Conservation (phyloP, 352 stramenopile genomes). For the Pythium oligandrum region DNA sequence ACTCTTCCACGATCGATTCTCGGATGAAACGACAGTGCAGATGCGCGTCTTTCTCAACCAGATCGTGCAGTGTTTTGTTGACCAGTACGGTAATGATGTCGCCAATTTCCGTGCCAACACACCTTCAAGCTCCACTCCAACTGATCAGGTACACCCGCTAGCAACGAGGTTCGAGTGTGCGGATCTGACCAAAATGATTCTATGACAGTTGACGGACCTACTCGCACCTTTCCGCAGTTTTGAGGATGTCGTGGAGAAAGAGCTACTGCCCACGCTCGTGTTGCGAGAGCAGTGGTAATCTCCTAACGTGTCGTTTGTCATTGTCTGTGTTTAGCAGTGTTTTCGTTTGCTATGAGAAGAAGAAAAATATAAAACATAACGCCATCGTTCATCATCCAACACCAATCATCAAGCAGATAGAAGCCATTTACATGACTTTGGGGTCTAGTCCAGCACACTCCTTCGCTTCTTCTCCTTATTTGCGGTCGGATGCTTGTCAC, state of each 20-base stretch:
- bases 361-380: too few species aligned
- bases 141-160: neutral
- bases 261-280: slow-evolving; percentile 23
- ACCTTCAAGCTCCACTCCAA: neutral
- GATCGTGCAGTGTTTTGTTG: slow-evolving; percentile 41
- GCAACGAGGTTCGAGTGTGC: slow-evolving; percentile 1
- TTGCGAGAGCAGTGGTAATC: too few species aligned
- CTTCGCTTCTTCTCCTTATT: slow-evolving; percentile 39
- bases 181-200: slow-evolving; percentile 2
- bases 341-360: too few species aligned
- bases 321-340: too few species aligned
- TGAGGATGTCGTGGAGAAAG: slow-evolving; percentile 22
- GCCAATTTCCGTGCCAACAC: slow-evolving; percentile 22
- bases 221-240: slow-evolving; percentile 22
- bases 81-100: slow-evolving; percentile 41
- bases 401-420: too few species aligned
- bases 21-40: slow-evolving; percentile 32
- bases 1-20: slow-evolving; percentile 70
- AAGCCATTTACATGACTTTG: too few species aligned
- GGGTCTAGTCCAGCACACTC: slow-evolving; percentile 55
- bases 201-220: slow-evolving; percentile 14
- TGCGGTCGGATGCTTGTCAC: slow-evolving; percentile 34
- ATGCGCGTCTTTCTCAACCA: slow-evolving; percentile 58
- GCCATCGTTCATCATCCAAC: too few species aligned
- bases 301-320: too few species aligned